A percentile compares a stretch with the other conserved stretches of the same genome.
Conservation (phyloP, 805 yeast genomes). For the Starmerella vitae region DNA sequence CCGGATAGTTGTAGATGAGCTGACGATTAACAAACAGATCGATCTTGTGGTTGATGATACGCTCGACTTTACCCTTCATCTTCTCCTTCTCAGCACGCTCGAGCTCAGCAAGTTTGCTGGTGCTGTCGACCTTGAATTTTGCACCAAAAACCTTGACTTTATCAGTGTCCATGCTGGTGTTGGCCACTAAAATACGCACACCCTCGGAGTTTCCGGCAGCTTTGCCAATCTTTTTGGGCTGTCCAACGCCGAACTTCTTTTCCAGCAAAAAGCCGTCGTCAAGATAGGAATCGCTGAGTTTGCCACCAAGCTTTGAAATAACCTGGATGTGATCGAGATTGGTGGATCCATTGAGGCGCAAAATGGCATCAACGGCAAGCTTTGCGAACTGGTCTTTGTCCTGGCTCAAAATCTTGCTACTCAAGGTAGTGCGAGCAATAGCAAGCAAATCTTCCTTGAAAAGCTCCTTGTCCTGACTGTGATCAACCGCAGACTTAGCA, state of each 20-base stretch:
- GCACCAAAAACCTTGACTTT: constrained; percentile 97
- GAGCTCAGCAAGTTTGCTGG: constrained; percentile 82
- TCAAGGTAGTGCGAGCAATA: constrained; percentile 85
- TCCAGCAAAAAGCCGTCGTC: constrained; percentile 93
- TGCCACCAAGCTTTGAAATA: constrained; percentile 87
- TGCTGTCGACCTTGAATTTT: constrained; percentile 89
- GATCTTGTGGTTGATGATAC: constrained; percentile 74
- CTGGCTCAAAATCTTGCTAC: constrained; percentile 88
- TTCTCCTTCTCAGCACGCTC: constrained; percentile 89
- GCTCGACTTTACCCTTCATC: constrained; percentile 80
- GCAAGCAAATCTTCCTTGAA: constrained; percentile 68
- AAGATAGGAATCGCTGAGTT: constrained; percentile 75
- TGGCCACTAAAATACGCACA: constrained; percentile 81
- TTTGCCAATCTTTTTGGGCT: constrained; percentile 61
- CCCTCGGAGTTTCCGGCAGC: constrained; percentile 27
- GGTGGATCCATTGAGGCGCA: constrained; percentile 75
- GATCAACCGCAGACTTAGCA: constrained; percentile 61
- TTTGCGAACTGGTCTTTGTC: constrained; percentile 82
- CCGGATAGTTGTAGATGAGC: constrained; percentile 95
- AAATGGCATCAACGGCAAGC: constrained; percentile 86
- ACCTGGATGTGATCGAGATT: constrained; percentile 86
- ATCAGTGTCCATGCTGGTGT: constrained; percentile 88
- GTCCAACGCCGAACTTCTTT: constrained; percentile 87
- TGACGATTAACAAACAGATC: constrained; percentile 92
- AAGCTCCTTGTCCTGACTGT: constrained; percentile 40